Base-by-base conservation (phyloP, 2,329 filamentous ascomycete genomes). In the Nigrospora sphaerica region DNA sequence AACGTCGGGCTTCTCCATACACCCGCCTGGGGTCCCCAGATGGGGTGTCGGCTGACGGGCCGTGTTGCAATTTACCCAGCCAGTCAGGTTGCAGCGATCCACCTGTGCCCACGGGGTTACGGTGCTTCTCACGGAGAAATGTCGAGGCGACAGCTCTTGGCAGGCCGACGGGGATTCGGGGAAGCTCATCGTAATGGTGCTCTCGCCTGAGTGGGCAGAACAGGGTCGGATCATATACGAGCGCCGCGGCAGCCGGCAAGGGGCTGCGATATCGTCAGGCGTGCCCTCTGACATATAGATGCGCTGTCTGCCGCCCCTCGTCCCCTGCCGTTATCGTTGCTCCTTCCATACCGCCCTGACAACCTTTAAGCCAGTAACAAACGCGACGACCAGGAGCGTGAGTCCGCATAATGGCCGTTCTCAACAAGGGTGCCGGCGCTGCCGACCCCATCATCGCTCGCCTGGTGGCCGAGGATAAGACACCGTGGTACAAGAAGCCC, bases 401-500 rank as follows among this genome's bases (percentile, higher is more conserved):
- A 12, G 10, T 10, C 23, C 7, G 7, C 10, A 37, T 18, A 37
- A 44, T 44, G 42, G 42, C 42, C 16, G 33, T 44, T 37, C 42
- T 44, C n/a, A 44, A 44, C 33, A 44, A 44, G 18, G 42, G 42
- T 14, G 19, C 33, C 17, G 42, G 42, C 32, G 23, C 23, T 49
- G 42, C 64, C 37, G 65, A 68, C 49, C 65, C 65, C 44, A 63
- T 68, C 53, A 43, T 69, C 51, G 63, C 63, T 18, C 62, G 63
- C 38, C 57, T 69, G 45, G 63, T 54, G 43, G 57, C 62, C 49
- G 64, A 68, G 54, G 69, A 71, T 52, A 68, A 60, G 53, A 60
- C 65, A 32, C 62, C 63, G 46, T 82, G 77, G 76, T 81, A 73
- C 64, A 71, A 68, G 55, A 83, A 83, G 60, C 75, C 73, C 1